These are phyloP conservation scores for Neurospora sp. DNA, from an alignment of 495 filamentous ascomycete species.

Conservation along the genomic window DNA sequence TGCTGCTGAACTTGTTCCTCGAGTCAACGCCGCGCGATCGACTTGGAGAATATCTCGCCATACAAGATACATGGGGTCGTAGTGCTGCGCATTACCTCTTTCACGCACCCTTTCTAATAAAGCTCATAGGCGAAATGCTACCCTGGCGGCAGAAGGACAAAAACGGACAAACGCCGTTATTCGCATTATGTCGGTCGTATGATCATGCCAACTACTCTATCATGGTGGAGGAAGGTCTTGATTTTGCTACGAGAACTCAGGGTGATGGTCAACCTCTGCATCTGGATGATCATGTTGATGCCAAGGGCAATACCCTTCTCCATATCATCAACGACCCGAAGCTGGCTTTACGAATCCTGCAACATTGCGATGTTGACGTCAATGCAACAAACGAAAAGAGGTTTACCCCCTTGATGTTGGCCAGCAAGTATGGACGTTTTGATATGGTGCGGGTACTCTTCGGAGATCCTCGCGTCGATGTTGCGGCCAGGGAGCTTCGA, in stretches of 20 bases:
- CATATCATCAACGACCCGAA: conserved; percentile 85
- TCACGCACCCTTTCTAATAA: conserved; percentile 72
- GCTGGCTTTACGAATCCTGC: conserved; percentile 63
- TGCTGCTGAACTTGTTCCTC: conserved; percentile 55
- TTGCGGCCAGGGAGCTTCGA: conserved; percentile 71
- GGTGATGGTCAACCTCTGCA: conserved; percentile 70
- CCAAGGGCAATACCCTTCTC: conserved; percentile 84
- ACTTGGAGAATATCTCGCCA: conserved; percentile 55
- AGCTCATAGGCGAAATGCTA: conserved; percentile 59
- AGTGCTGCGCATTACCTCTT: conserved; percentile 96
- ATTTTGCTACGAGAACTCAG: conserved; percentile 64
- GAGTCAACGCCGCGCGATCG: conserved; percentile 28
- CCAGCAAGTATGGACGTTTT: conserved; percentile 95
- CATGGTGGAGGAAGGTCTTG: conserved; percentile 76
- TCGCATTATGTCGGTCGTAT: conserved; percentile 89
- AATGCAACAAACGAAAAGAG: conserved; percentile 94
- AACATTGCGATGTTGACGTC: conserved; percentile 80
- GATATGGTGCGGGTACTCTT: conserved; percentile 88
- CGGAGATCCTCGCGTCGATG: conserved; percentile 76
- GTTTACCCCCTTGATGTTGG: conserved; percentile 95
- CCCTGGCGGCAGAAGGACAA: conserved; percentile 89
- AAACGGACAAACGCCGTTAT: conserved; percentile 92
- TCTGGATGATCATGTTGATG: conserved; percentile 86
- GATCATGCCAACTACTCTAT: conserved; percentile 77
- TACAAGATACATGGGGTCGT: conserved; percentile 74